Percentiles rank a stretch among this genome's conserved stretches.
Evolutionary conservation across 441 rosid species (phyloP).

Genomic region (Isatis lusitanica): DNA sequence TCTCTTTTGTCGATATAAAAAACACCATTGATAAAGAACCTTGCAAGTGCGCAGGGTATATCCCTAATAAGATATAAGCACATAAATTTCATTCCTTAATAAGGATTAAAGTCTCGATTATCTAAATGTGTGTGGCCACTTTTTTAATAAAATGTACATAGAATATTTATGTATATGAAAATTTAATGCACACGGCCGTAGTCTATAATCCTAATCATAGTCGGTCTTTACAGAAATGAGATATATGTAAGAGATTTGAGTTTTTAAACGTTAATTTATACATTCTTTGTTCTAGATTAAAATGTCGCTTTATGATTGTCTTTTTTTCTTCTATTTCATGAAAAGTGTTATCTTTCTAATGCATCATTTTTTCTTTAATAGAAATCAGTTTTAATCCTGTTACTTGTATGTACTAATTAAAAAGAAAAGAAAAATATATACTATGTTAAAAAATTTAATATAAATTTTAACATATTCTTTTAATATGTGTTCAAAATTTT

Average conservation of each 20-base stretch:
- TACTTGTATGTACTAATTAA: no score
- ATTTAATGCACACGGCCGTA: neutral
- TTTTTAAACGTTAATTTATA: neutral
- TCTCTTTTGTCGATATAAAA: no score
- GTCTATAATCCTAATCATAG: neutral
- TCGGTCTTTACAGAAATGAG: neutral
- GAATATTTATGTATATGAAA: neutral
- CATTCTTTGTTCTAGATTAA: neutral
- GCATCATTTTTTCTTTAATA: no score
- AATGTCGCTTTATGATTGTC: neutral
- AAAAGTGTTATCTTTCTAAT: neutral
- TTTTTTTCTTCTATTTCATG: neutral
- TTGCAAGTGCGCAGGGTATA: neutral
- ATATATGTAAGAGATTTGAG: neutral
- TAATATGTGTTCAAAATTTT: no score
- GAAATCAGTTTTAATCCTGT: no score
- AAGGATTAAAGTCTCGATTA: no score
- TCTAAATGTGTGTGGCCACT: neutral
- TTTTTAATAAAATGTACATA: neutral
- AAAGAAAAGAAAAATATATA: no score
- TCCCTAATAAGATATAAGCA: neutral
- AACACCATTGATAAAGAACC: no score
- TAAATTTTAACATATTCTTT: no score
- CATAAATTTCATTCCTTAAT: neutral
- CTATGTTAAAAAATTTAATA: no score